Evolutionary conservation across 2,329 filamentous ascomycete species (phyloP), one percentile per base, ranked within the genome.

Genomic region (Ascochyta clinopodiicola): DNA sequence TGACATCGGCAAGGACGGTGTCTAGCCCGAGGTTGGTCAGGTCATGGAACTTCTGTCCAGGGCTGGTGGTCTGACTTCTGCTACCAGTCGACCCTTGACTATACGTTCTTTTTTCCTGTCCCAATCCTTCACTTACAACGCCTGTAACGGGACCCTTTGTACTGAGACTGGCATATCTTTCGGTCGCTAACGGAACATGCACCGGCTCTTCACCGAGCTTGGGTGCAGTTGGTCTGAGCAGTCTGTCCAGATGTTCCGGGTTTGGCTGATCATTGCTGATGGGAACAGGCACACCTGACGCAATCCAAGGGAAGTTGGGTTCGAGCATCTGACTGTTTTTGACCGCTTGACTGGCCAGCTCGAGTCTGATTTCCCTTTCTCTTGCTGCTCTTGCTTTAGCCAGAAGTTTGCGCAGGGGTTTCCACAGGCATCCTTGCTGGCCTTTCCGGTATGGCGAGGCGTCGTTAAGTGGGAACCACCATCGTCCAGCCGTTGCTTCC

Each of bases 361-460:
- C 75, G 21, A 78, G 73, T 22, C 73, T 70, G 17, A 81, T 66
- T 50, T 86, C 84, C 51, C 80, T 80, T 37, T 80, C 77, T 44
- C 86, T 78, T 38, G 81, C 82, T 12, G 79, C 78, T 39, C 77
- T 76, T 12, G 87, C 87, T 66, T 84, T 85, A 13, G 79, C 79
- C 74, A 88, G 83, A 2, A 89, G 75, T 59, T 84, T 86, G 24
- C 81, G 77, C 42, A 90, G 75, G 0, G 86, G 86, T 38, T 83
- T 82, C 87, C 87, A 89, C 0, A 89, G 73, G 75, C 85, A 83
- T 3, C 84, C 82, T 46, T 80, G 59, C 64, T 75, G 59, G 17
- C 61, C 46, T 70, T 71, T 63, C 56, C 64, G 58, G 29, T 64
- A 51, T 53, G 70, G 52, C 21, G 63, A 60, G 31, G 53, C 13